Evolutionary conservation across 768 basidiomycete genomes (phyloP).

Genomic region (Auricularia auricula-judae): DNA sequence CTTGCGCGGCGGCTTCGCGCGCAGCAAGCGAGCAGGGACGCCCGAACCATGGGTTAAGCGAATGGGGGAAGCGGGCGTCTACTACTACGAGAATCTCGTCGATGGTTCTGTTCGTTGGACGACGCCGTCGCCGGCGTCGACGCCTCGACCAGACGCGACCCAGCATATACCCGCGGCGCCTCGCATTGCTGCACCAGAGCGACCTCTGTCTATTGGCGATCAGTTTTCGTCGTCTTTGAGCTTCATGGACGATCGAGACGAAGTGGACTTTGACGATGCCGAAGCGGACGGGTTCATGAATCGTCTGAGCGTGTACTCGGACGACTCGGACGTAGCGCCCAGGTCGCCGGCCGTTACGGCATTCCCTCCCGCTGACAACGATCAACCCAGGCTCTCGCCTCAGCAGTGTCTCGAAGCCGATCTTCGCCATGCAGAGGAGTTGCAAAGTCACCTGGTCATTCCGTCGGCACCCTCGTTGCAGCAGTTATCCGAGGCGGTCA

Average conservation of each 20-base stretch:
- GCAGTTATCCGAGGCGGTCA: neutral
- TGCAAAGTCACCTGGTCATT: neutral
- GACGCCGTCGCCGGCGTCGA: conserved; percentile 23
- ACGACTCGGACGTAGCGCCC: conserved; percentile 66
- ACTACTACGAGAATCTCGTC: conserved; percentile 63
- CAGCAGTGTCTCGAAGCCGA: neutral
- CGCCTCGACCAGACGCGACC: neutral
- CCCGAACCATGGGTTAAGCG: conserved; percentile 76
- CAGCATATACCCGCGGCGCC: neutral
- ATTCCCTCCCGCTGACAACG: neutral
- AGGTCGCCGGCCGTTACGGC: conserved; percentile 18
- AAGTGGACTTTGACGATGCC: neutral
- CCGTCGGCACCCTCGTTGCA: neutral
- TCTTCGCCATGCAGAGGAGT: neutral
- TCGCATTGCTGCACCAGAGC: neutral
- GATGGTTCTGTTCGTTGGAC: conserved; percentile 64
- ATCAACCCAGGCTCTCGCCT: neutral
- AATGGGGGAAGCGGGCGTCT: conserved; percentile 70
- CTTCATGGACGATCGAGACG: neutral
- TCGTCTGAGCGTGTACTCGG: conserved; percentile 61
- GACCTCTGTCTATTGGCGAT: neutral
- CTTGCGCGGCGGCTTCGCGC: neutral
- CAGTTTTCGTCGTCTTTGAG: neutral
- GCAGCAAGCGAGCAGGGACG: conserved; percentile 35
- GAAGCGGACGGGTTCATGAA: conserved; percentile 8